These are phyloP conservation scores for Leucosporidium creatinivorum DNA, from an alignment of 768 basidiomycete genomes.

Conservation along the genomic window DNA sequence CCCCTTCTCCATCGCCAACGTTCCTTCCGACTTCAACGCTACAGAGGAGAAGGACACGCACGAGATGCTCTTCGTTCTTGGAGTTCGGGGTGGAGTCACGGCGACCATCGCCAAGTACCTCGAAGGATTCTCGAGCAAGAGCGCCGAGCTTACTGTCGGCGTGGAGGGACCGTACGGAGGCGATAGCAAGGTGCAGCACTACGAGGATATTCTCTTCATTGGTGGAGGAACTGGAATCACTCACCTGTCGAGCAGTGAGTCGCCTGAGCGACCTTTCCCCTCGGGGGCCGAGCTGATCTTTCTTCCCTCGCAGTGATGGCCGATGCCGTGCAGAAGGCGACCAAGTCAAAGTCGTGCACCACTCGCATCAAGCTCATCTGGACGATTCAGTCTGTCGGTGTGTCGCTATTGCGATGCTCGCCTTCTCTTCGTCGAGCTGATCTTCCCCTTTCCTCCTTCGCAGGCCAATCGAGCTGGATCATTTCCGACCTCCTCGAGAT, in stretches of 20 bases:
- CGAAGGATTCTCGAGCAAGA: not conserved
- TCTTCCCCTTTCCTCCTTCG: not conserved
- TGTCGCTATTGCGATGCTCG: not conserved
- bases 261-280: no score
- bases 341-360: not conserved
- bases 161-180: constrained; percentile 26
- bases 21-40: constrained; percentile 4
- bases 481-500: not conserved
- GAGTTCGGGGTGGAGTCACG: constrained; percentile 19
- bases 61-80: constrained; percentile 26
- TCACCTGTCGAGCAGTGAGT: constrained; percentile 1
- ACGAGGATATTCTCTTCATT: constrained; percentile 15
- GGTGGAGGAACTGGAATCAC: constrained; percentile 30
- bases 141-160: not conserved
- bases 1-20: constrained; percentile 30
- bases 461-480: not conserved
- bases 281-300: no score
- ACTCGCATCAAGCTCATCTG: constrained; percentile 18
- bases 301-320: not conserved
- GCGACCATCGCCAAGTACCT: constrained; percentile 12
- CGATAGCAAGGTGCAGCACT: not conserved
- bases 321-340: not conserved
- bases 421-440: not conserved
- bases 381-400: constrained; percentile 10
- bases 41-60: not conserved